These are phyloP conservation scores for Rhynchospora breviuscula DNA, from an alignment of 176 grass and related monocot species.

Conservation along the genomic window DNA sequence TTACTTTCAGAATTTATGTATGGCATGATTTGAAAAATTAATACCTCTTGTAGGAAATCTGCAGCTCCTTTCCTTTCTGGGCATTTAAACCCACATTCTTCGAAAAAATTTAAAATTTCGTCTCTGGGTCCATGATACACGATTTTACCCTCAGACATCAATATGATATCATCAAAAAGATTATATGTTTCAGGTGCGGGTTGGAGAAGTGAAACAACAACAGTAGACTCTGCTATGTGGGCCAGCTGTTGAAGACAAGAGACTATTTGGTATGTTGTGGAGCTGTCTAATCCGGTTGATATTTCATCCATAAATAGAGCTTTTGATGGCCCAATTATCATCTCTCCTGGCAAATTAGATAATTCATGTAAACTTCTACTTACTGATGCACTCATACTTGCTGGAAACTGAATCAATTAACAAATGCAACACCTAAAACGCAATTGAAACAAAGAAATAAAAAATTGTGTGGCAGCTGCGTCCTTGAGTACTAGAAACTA, in stretches of 20 bases:
- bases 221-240: slow-evolving; percentile 57
- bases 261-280: slow-evolving; percentile 77
- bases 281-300: slow-evolving; percentile 77
- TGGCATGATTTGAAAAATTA: neutral
- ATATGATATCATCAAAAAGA: slow-evolving; percentile 86
- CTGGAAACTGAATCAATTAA: neutral
- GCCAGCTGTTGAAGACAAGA: slow-evolving; percentile 66
- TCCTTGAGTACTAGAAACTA: too few relatives aligned
- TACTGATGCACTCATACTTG: neutral
- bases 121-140: slow-evolving; percentile 56
- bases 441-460: neutral
- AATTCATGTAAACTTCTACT: neutral
- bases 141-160: slow-evolving; percentile 75
- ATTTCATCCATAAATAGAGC: slow-evolving; percentile 93
- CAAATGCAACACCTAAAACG: neutral
- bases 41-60: slow-evolving; percentile 91
- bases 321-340: slow-evolving; percentile 77
- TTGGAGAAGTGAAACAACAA: slow-evolving; percentile 69
- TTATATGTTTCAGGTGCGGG: slow-evolving; percentile 71
- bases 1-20: neutral
- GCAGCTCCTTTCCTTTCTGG: slow-evolving; percentile 65
- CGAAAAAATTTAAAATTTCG: slow-evolving; percentile 55
- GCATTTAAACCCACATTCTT: slow-evolving; percentile 66
- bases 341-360: slow-evolving; percentile 44
- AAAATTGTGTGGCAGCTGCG: neutral